phyloP scores from a whole-genome alignment of 176 grass and related monocot genomes.

The Miscanthus lutarioriparius region DNA sequence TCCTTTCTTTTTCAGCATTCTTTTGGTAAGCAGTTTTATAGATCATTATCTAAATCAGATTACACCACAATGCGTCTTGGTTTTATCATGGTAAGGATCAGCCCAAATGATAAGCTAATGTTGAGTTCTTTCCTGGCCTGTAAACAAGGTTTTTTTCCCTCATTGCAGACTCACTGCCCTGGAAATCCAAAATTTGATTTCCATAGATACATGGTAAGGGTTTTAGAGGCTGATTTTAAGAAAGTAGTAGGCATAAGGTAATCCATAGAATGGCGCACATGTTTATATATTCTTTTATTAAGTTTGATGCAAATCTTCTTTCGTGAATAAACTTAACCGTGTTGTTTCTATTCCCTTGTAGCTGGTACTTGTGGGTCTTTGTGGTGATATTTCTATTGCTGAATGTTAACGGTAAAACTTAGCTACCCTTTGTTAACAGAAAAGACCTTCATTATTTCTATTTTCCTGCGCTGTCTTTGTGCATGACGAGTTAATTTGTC shows the following conservation, averaged over 20 bases:
- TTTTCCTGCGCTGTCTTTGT: background rate
- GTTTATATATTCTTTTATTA: conserved; percentile 25
- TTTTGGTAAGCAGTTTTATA: conserved; percentile 83
- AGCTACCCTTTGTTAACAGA: background rate
- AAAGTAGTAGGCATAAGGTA: conserved; percentile 99
- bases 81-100: conserved; percentile 81
- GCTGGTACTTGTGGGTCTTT: conserved; percentile 94
- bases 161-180: conserved; percentile 70
- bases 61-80: conserved; percentile 82
- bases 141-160: background rate
- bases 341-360: conserved; percentile 30
- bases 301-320: conserved; percentile 1
- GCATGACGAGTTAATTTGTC: background rate
- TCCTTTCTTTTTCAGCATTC: conserved; percentile 57
- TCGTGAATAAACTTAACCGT: background rate
- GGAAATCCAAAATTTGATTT: conserved; percentile 85
- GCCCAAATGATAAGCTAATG: conserved; percentile 5
- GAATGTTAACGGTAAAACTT: conserved; percentile 84
- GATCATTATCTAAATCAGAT: conserved; percentile 70
- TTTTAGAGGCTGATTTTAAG: conserved; percentile 94
- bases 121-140: background rate
- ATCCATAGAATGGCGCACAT: background rate
- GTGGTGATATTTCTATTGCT: conserved; percentile 90
- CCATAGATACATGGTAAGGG: conserved; percentile 88
- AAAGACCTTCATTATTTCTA: background rate